Base-by-base conservation (phyloP, 169 alveolate genomes). In the Plasmodium gallinaceum region DNA sequence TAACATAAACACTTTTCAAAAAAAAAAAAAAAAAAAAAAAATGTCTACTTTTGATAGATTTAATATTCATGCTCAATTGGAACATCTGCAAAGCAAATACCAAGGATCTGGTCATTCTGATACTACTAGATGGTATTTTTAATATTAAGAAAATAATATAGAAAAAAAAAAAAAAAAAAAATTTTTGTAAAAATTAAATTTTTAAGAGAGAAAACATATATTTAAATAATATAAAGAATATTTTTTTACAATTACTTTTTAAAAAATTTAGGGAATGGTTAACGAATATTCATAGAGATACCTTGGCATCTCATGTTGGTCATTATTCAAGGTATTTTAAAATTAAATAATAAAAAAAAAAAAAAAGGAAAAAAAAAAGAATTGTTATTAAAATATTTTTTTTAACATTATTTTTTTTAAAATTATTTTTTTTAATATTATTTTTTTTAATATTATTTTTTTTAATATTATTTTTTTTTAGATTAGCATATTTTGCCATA, bases 81-180 rank as follows among this genome's bases (percentile, higher is more conserved):
- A 98, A 96, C 99, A 96, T 46, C 88, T 98, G 88, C 98, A 98
- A 88, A 96, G 98, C 88, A 98, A 97, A 93, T 98, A 98, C 93
- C 97, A 96, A 72, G 99, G 99, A 43, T 96, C 99, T n/a, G 99
- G 99, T 8, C 95, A 97, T 83, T 95, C 97, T 8, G 97, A 97
- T 86, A 96, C 97, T 45, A 95, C 97, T 54, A 96, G 97, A 92
- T 95, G 99, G 99, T 96, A 94, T 52, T 95, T 78, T 74, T 51
- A 51, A 46, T 46, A 69, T 46, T 5, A 8, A 22, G 2, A 7
- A 12, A 18, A 68, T 24, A 7, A 20, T 12, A 60, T 32, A 8
- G 43, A 66, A 54, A 16, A 39, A 69, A 16, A 66, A 10, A 18
- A 6, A 18, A 37, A 10, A 68, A 42, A 54, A 9, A 46, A 5